Evolutionary conservation across 1,284 basidiomycete genomes (phyloP), one percentile per base, ranked within the genome.

Genomic region (Naganishia albida): DNA sequence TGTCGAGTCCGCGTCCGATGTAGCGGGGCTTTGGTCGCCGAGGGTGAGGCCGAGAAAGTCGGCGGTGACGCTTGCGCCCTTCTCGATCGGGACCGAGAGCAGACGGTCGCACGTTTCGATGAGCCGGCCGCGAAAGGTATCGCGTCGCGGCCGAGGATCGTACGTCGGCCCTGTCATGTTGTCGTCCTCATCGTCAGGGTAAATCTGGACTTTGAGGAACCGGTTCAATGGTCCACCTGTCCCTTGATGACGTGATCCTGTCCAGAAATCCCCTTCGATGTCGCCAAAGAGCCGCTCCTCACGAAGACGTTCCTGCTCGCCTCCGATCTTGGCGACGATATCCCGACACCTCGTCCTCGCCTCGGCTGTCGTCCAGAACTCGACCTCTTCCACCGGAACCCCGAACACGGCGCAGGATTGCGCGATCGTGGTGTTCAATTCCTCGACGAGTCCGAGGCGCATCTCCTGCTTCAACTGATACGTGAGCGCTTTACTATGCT

Each of bases 281-380:
- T 18, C 46, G 18, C 39, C 51, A 40, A 67, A 67, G 48, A 67
- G 16, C 40, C 42, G 43, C n/a, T 20, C 30, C 20, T 64, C 65
- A 7, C 40, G 34, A 30, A 28, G 51, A 13, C 55, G 65, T 49
- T 63, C 64, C 18, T 49, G 53, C 42, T 51, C 57, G 6, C 67
- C 67, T 15, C 57, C 67, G 42, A 68, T 68, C 62, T 65, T 65
- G 42, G 46, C 38, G 2, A 63, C 54, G 16, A 68, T 68, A 23
- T 62, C 50, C 18, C 28, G 59, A 39, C 67, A 68, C 46, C 64
- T 46, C 28, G 51, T 20, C 49, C 85, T 83, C 1, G 89, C 89
- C 72, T 90, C 88, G 2, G 76, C 75, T 0, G 89, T 91, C 1
- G 89, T 87, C 88, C 89, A 93, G 67, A 92, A 90, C 66, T 85